Base-by-base conservation (phyloP, 176 grass and related monocot species). In the Carex cristatella region DNA sequence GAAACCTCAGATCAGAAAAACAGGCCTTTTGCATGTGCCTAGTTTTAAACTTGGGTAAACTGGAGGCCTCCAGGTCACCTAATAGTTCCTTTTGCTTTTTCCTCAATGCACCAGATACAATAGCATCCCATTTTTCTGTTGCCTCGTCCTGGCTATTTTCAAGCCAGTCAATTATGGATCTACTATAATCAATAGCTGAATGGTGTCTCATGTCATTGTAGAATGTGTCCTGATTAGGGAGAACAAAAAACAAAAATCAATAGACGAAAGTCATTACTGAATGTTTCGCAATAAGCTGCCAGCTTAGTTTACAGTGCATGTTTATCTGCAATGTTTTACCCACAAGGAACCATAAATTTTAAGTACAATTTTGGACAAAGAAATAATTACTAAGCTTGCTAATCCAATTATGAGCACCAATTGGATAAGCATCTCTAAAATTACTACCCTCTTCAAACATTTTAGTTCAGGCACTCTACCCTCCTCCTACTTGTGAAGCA, bases 81-180 rank as follows among this genome's bases (percentile, higher is more conserved):
- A 95, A 51, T 48, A 98, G 84, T 13, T 94, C 81, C 80, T 98
- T 98, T 79, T 95, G 93, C 3, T 86, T 88, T 88, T 94, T 93
- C 88, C 91, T 94, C 81, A 98, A 55, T 66, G 80, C 86, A 44
- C 88, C 90, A 84, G 93, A 92, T 61, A 84, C 81, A 58, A 98
- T 89, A 23, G 79, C 83, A 65, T 98, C 90, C 93, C 96, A 98
- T 80, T 98, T 98, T 80, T 91, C 93, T 38, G 79, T 72, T 74
- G 83, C 96, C 88, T 98, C 90, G 40, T 86, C 64, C 65, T 88
- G 90, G 78, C 86, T 90, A 88, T 90, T 85, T 69, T 94, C 79
- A 81, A 95, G 87, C 96, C 96, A 98, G 38, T 98, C 89, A 13
- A 98, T 85, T 86, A 95, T 88, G 76, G 96, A 89, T 84, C 87